Evolutionary conservation across 176 grass and related monocot species (phyloP), one percentile per base, ranked within the genome.

Genomic region (Carex littledalei): DNA sequence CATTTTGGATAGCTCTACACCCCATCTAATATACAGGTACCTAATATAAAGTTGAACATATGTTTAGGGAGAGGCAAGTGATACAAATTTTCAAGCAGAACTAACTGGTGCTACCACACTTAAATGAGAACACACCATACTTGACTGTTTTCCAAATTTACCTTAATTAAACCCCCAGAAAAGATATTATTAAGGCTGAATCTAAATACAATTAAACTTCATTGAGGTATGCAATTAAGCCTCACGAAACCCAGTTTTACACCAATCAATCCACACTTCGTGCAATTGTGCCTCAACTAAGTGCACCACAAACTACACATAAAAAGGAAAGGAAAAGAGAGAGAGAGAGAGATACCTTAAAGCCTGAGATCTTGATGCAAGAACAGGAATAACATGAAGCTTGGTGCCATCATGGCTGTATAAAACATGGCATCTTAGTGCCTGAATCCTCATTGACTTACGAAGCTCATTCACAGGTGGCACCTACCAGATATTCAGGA

Each of bases 1-100:
- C 54, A 95, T 92, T 70, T 95, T 95, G 11, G 93, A 90, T 70
- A 99, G 63, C 39, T 94, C 87, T 85, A 94, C 76, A 61, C 96
- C 96, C 96, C 93, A 99, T 60, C 96, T 82, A 85, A 95, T 86
- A 79, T 84, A 94, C 88, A 99, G 88, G 90, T 95, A 99, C 93
- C 96, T 99, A 90, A 70, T 70, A n/a, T 54, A 59, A 82, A 77
- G 26, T 13, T 18, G 47, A 31, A 85, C 14, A 76, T 60, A 11
- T 59, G 24, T 62, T 75, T 61, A 85, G 45, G 31, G 45, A 78
- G 69, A 87, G 35, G 32, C 21, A 80, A 78, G 47, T 37, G 6
- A 31, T 12, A 56, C 63, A 43, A 67, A 50, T 49, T 35, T 70
- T n/a, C 18, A 47, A 69, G 22, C 17, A 17, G n/a, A 20, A 59